These are phyloP conservation scores for Pythium monospermum DNA, from an alignment of 352 stramenopile species.

Conservation along the genomic window DNA sequence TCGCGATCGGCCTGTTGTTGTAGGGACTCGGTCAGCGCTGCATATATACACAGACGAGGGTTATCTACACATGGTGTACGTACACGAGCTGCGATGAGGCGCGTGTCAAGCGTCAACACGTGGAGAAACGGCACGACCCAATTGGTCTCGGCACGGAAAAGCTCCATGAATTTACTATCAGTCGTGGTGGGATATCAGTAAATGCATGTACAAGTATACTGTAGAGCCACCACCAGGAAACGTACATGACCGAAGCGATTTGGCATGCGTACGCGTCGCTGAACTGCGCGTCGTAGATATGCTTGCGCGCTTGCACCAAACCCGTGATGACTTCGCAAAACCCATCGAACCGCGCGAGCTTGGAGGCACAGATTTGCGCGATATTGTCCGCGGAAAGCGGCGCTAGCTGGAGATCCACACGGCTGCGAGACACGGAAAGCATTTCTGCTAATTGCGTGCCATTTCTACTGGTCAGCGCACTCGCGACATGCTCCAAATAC, in stretches of 20 bases:
- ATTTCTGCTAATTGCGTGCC: slow-evolving; percentile 48
- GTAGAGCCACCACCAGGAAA: neutral
- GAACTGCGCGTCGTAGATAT: slow-evolving; percentile 36
- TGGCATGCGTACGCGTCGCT: slow-evolving; percentile 57
- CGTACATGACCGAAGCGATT: slow-evolving; percentile 69
- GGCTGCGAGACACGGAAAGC: slow-evolving; percentile 34
- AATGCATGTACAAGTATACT: too few relatives aligned
- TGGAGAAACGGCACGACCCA: slow-evolving; percentile 84
- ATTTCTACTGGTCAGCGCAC: slow-evolving; percentile 43
- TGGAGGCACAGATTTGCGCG: slow-evolving; percentile 41
- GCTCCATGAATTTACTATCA: slow-evolving; percentile 79
- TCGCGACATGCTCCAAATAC: slow-evolving; percentile 57
- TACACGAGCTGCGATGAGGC: slow-evolving; percentile 58
- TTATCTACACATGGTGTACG: slow-evolving; percentile 3
- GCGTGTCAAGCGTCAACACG: slow-evolving; percentile 73
- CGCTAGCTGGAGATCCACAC: slow-evolving; percentile 31
- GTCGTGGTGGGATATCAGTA: neutral
- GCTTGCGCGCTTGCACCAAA: slow-evolving; percentile 61
- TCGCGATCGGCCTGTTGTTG: slow-evolving; percentile 55
- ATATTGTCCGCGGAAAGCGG: slow-evolving; percentile 47
- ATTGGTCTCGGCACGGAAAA: slow-evolving; percentile 80
- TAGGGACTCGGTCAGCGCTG: too few relatives aligned
- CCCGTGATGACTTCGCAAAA: slow-evolving; percentile 62
- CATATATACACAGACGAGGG: too few relatives aligned
- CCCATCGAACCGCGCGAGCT: slow-evolving; percentile 45